Conservation (phyloP, 768 basidiomycete genomes). For the Mycena olivaceomarginata region DNA sequence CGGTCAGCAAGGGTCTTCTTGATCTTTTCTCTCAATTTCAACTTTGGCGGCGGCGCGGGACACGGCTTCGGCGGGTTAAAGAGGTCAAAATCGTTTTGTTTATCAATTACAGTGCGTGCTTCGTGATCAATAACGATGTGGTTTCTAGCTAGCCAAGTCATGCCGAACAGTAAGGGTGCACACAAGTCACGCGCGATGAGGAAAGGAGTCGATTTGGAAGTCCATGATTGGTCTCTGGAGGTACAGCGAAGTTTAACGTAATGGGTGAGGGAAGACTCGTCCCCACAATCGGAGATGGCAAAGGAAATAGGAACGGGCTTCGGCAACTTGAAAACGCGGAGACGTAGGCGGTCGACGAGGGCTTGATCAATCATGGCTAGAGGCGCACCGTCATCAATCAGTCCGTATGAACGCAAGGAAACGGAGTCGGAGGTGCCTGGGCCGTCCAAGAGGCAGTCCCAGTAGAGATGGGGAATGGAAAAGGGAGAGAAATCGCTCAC, state of each 20-base stretch:
- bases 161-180: conserved; percentile 51
- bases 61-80: conserved; percentile 25
- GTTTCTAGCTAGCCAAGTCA: conserved; percentile 45
- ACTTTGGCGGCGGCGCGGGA: not conserved
- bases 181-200: conserved; percentile 40
- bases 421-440: too few relatives aligned
- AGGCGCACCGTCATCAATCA: conserved; percentile 44
- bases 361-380: conserved; percentile 6
- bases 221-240: too few relatives aligned
- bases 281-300: conserved; percentile 8
- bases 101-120: conserved; percentile 42
- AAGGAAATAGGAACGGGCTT: conserved; percentile 43
- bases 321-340: conserved; percentile 40
- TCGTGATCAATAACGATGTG: conserved; percentile 46
- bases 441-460: too few relatives aligned
- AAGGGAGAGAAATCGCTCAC: too few relatives aligned
- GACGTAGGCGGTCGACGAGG: conserved; percentile 30
- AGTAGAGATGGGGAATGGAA: too few relatives aligned
- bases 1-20: not conserved
- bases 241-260: conserved; percentile 42
- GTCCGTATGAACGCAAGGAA: not conserved
- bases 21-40: not conserved
- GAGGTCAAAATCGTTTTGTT: conserved; percentile 36
- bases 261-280: conserved; percentile 42
- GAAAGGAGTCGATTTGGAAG: conserved; percentile 10